phyloP scores from a whole-genome alignment of 2,329 filamentous ascomycete genomes.

The Neonectria punicea region DNA sequence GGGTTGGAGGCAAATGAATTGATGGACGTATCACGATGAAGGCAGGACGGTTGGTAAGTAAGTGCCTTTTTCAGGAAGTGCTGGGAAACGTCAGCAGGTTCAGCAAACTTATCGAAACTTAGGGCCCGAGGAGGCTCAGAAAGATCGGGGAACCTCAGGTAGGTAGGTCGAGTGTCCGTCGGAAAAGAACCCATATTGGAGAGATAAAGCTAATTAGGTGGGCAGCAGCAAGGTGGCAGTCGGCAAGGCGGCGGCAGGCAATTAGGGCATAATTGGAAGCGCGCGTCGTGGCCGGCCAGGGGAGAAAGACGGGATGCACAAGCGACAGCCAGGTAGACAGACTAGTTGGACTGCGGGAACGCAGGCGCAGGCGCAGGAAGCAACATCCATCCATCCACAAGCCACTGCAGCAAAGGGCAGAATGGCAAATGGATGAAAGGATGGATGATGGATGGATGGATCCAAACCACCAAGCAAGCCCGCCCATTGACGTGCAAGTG shows the following conservation, averaged over 20 bases:
- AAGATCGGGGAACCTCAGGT: too few relatives aligned
- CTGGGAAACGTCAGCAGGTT: neutral
- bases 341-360: too few relatives aligned
- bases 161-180: neutral
- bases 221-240: neutral
- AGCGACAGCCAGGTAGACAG: neutral
- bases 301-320: neutral
- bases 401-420: neutral
- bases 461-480: neutral
- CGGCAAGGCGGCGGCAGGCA: neutral
- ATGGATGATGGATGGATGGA: too few relatives aligned
- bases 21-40: neutral
- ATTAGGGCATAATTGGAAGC: neutral
- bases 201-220: neutral
- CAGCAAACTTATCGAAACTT: neutral
- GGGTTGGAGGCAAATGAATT: neutral
- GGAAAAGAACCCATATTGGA: neutral
- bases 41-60: neutral
- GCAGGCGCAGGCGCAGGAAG: neutral
- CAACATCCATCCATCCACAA: neutral
- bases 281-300: neutral
- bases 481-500: constrained; percentile 5
- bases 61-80: neutral
- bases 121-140: too few relatives aligned
- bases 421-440: constrained; percentile 4